phyloP scores from a whole-genome alignment of 192 early-diverging fungal species.

The Coemansia sp. region DNA sequence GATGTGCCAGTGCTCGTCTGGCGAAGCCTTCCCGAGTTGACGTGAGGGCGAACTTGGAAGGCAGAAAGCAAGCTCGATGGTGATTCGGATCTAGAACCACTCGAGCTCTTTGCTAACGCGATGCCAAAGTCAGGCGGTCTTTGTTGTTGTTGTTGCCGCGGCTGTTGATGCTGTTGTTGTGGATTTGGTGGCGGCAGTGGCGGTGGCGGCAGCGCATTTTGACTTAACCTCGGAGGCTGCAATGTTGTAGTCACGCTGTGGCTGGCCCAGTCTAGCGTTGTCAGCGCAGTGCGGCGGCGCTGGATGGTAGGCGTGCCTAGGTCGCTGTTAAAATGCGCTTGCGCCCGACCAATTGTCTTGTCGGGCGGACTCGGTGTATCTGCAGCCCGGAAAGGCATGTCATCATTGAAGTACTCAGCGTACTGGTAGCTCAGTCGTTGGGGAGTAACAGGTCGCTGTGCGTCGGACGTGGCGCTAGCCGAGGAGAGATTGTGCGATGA shows the following conservation, averaged over 20 bases:
- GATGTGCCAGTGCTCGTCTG: constrained; percentile 27
- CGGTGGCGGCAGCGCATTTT: constrained; percentile 8
- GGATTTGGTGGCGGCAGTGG: constrained; percentile 6
- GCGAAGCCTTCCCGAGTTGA: constrained; percentile 23
- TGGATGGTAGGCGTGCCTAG: constrained; percentile 32
- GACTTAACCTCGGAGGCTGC: neutral
- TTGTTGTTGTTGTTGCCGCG: neutral
- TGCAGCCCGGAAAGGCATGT: constrained; percentile 7
- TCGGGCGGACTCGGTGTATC: constrained; percentile 44
- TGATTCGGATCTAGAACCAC: constrained; percentile 8
- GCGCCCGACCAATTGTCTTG: constrained; percentile 15
- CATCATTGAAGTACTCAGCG: neutral
- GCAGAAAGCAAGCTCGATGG: constrained; percentile 35
- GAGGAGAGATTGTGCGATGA: constrained; percentile 19
- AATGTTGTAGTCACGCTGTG: neutral
- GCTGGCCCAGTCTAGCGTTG: constrained; percentile 31
- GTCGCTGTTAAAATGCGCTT: constrained; percentile 12
- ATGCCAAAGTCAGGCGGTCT: neutral
- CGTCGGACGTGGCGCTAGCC: neutral
- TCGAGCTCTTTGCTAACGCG: neutral
- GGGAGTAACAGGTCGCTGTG: constrained; percentile 8
- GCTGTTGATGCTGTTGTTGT: neutral
- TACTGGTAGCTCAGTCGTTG: constrained; percentile 36
- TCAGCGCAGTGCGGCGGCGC: constrained; percentile 40
- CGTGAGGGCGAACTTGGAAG: constrained; percentile 26